Percentiles rank a stretch among this genome's conserved stretches.
Evolutionary conservation across 2,329 filamentous ascomycete genomes (phyloP).

Genomic region (Dothideomycetidae sp.): DNA sequence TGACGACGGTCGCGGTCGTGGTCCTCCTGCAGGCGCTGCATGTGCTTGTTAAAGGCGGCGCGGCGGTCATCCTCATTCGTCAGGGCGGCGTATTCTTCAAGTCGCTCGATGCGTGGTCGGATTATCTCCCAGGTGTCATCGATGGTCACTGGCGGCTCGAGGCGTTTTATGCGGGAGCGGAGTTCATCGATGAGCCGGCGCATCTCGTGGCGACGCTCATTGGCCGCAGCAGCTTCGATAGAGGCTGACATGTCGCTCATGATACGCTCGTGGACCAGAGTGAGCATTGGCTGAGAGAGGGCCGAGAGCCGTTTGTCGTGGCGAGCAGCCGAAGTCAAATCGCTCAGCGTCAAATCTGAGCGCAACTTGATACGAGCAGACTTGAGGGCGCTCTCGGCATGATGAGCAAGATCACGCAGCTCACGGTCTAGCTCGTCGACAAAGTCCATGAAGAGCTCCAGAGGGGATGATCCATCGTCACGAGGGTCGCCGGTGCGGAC

Average conservation of each 20-base stretch:
- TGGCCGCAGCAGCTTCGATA: constrained; percentile 61
- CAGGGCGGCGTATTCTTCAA: constrained; percentile 72
- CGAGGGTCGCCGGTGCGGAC: constrained; percentile 23
- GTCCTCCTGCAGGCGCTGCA: constrained; percentile 80
- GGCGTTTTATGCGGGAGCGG: constrained; percentile 72
- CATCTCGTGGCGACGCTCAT: constrained; percentile 68
- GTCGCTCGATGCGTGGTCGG: constrained; percentile 61
- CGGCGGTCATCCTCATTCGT: constrained; percentile 69
- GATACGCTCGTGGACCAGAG: constrained; percentile 8
- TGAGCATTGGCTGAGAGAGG: constrained; percentile 41
- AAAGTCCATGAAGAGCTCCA: constrained; percentile 92
- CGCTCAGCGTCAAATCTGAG: constrained; percentile 59
- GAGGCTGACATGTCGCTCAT: background rate
- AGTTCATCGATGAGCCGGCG: constrained; percentile 73
- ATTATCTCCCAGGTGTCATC: constrained; percentile 84
- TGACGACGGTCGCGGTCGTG: constrained; percentile 44
- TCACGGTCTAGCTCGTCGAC: constrained; percentile 86
- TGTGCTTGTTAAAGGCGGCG: constrained; percentile 78
- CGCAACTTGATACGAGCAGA: constrained; percentile 16
- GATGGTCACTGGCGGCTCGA: constrained; percentile 67
- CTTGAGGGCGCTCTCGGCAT: constrained; percentile 50
- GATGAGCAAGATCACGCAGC: constrained; percentile 66
- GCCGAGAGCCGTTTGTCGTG: constrained; percentile 79
- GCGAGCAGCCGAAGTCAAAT: constrained; percentile 70
- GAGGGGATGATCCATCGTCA: constrained; percentile 55